Evolutionary conservation across 495 filamentous ascomycete species (phyloP), one percentile per base, ranked within the genome.

Genomic region (Gamarada debralockiae): DNA sequence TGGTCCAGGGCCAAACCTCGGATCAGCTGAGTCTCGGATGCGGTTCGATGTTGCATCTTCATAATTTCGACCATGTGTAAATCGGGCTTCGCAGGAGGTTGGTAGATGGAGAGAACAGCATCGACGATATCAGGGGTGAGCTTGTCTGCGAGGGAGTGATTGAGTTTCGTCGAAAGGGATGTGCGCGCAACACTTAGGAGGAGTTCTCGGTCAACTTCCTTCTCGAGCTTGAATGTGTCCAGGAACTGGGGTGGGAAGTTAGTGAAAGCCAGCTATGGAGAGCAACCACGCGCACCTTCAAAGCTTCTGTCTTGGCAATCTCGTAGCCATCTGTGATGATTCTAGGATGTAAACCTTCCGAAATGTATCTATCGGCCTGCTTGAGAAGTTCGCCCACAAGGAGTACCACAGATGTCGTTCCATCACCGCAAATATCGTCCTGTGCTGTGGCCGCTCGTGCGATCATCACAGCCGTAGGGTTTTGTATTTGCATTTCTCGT

Each of bases 31-130:
- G 93, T 99, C 68, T 99, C 93, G 10, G 93, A 87, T 41, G 93
- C 92, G 33, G 87, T 88, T 51, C 92, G 89, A 73, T 99, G 93
- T 68, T 97, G 93, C 93, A 99, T 99, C 66, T 95, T 97, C 95
- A 97, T 97, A 59, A 99, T 97, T 71, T 99, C 93, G 57, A 99
- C 78, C 93, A 99, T 99, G 72, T 97, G 92, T 56, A 99, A 70
- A 68, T 99, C 93, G 40, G 93, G 93, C 73, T 97, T 97, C 57
- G 83, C 84, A 24, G 90, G 89, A 23, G 90, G 70, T 64, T 87
- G 78, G 73, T 96, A 92, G 67, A 99, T 99, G 42, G 95, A 78
- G 48, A 97, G 80, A 40, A 97, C 93, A 48, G 93, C 88, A 68
- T 99, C 93, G 61, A 96, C 91, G 58, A 99, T 96, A 59, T 86